Base-by-base conservation (phyloP, 75 land plant genomes). In the Chamaecyparis obtusa region DNA sequence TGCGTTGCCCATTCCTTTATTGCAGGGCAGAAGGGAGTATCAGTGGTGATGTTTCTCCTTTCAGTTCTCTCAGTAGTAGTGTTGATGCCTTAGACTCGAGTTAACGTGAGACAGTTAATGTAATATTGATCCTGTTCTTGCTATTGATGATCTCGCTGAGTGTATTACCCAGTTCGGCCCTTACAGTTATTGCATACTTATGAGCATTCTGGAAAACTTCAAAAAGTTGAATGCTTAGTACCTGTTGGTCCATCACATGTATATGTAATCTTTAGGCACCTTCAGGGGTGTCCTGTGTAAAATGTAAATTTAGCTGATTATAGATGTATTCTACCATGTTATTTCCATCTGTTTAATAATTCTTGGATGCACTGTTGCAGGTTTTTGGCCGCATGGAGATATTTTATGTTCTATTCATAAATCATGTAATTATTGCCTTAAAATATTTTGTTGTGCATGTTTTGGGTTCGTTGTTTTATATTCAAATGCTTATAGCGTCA, bases 371-470 rank as follows among this genome's bases (percentile, higher is more conserved):
- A 27, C 21, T 81, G 83, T n/a, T 81, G 51, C 83, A 46, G 83
- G 49, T 44, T 7, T 81, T 81, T 81, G 2, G 33, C 83, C 21
- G 11, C 83, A 24, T n/a, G 51, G 83, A 27, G 83, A 81, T 14
- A 44, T 46, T 43, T 81, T 81, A 43, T 81, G 83, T 81, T 81
- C 21, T 24, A n/a, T 81, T 81, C 41, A 10, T 39, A 77, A 37
- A 33, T 81, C 30, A 44, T 81, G 83, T 81, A 81, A 81, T 81
- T 81, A 81, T 81, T 81, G 83, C 41, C 14, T 81, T 44, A 16
- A 21, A 44, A 81, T 51, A 44, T 81, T 1, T 24, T 44, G 46
- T 81, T 81, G 83, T 30, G 44, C 46, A 81, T 43, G 43, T 81
- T 81, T 81, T 46, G n/a, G 48, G 27, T 81, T 49, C 30, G 27